Evolutionary conservation across 768 basidiomycete species (phyloP), one percentile per base, ranked within the genome.

Genomic region (Lenzites betulinus): DNA sequence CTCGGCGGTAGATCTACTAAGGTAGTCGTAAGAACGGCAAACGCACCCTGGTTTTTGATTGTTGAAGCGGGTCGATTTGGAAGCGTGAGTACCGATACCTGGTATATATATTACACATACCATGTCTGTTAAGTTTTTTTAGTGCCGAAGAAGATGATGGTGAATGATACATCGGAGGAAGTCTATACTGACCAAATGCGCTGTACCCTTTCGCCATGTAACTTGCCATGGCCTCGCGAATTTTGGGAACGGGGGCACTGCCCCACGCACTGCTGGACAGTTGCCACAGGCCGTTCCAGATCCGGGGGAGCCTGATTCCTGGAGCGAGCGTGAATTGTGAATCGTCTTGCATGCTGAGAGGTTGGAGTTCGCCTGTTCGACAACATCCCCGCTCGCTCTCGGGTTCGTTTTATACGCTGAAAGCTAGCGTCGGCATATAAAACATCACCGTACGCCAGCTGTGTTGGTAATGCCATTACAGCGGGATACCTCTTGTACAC

Each of bases 211-310:
- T 71, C 18, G 83, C 78, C 54, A 82, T 79, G 66, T 91, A 82
- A 28, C 77, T 80, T 20, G 69, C 74, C 88, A 92, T 90, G 28
- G 81, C 87, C 65, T 81, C 77, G 53, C 85, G 83, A 62, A 92
- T 81, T 66, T 83, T 84, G 25, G 79, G 66, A 1, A 83, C 83
- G 0, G 87, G 78, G 1, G 87, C 88, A 49, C 81, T 87, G 22
- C 91, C 90, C 90, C 90, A 93, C 1, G 90, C 90, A 47, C 84
- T 87, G 66, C 87, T 87, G 15, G 91, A 90, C 35, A 93, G 80
- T 62, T 92, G 91, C 91, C 91, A 93, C 2, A 93, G 78, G 9
- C 90, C 90, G 7, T 81, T 83, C 87, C 88, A 90, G 54, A 92
- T 69, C 55, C 90, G 83, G 36, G 90, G 86, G 20, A 78, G 79